Evolutionary conservation across 495 filamentous ascomycete genomes (phyloP), one percentile per base, ranked within the genome.

Genomic region (Hyaloscypha variabilis): DNA sequence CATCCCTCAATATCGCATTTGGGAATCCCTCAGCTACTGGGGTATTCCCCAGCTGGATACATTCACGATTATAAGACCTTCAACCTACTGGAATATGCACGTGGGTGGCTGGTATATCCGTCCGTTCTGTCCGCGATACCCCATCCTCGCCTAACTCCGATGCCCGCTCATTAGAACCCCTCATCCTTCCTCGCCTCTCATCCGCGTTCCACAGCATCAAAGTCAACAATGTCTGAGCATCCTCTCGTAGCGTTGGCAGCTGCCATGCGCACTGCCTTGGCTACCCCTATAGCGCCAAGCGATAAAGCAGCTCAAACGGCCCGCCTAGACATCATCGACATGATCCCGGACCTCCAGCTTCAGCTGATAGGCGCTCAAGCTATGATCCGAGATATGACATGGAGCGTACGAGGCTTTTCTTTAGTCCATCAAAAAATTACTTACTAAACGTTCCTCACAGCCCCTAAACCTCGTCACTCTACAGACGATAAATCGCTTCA

Each of bases 401-500:
- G 56, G 56, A 36, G 56, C 39, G 56, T 59, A 59, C 28, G n/a
- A n/a, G n/a, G n/a, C n/a, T n/a, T n/a, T n/a, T n/a, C n/a, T n/a
- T n/a, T n/a, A n/a, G n/a, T n/a, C n/a, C n/a, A n/a, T n/a, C n/a
- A n/a, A n/a, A n/a, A n/a, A n/a, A n/a, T n/a, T n/a, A n/a, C n/a
- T n/a, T n/a, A 36, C 31, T 36, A 36, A 36, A 6, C 31, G 5
- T 26, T 56, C 5, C 26, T 56, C 8, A 11, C 25, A 56, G 53
- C 53, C 53, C 21, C n/a, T 25, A 6, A 56, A 56, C 26, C 26
- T 56, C 14, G 30, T 59, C 19, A 36, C 52, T 29, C 62, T 69
- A 1, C 66, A 73, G 57, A 69, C 69, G 26, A 73, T 76, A 17
- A 57, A 59, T n/a, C 62, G 64, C 31, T 76, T 58, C 55, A 62